A percentile compares a stretch with the other conserved stretches of the same genome.
These are phyloP conservation scores for Trichoderma afroharzianum DNA, from an alignment of 2,329 filamentous ascomycete species.

Conservation along the genomic window DNA sequence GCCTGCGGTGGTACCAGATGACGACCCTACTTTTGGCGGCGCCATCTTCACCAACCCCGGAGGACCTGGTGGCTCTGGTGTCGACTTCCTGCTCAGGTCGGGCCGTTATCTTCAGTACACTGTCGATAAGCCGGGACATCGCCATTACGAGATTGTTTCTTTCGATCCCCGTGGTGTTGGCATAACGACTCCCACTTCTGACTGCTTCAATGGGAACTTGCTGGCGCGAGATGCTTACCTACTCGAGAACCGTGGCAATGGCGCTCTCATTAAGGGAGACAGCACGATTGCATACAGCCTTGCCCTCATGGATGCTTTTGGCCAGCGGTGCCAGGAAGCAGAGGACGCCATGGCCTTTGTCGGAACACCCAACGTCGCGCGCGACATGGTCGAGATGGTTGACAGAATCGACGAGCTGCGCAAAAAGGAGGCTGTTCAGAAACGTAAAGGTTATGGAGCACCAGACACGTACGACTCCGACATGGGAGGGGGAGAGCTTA, in stretches of 20 bases:
- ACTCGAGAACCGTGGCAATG: conserved; percentile 32
- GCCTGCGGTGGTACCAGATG: conserved; percentile 36
- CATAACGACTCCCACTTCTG: conserved; percentile 34
- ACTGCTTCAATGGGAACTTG: conserved; percentile 36
- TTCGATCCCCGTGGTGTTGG: conserved; percentile 45
- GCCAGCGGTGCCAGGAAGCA: conserved; percentile 27
- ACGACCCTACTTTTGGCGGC: conserved; percentile 40
- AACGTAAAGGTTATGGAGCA: neutral
- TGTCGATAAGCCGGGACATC: conserved; percentile 26
- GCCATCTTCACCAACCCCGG: conserved; percentile 44
- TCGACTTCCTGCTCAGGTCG: conserved; percentile 25
- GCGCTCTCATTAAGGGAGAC: conserved; percentile 24
- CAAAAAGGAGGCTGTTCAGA: conserved; percentile 11
- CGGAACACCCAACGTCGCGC: conserved; percentile 37
- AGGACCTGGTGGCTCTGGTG: conserved; percentile 42
- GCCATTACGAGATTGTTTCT: conserved; percentile 40
- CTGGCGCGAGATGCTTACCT: conserved; percentile 29
- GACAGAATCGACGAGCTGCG: conserved; percentile 38
- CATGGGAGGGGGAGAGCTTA: conserved; percentile 14
- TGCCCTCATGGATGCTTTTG: conserved; percentile 27
- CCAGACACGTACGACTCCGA: neutral
- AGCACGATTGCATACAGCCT: conserved; percentile 27
- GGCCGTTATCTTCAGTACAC: conserved; percentile 31
- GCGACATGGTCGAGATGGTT: conserved; percentile 45
- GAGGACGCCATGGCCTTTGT: conserved; percentile 33